Evolutionary conservation across 176 grass and related monocot species (phyloP), one percentile per base, ranked within the genome.

Genomic region (sorghum (Sorghum bicolor)): DNA sequence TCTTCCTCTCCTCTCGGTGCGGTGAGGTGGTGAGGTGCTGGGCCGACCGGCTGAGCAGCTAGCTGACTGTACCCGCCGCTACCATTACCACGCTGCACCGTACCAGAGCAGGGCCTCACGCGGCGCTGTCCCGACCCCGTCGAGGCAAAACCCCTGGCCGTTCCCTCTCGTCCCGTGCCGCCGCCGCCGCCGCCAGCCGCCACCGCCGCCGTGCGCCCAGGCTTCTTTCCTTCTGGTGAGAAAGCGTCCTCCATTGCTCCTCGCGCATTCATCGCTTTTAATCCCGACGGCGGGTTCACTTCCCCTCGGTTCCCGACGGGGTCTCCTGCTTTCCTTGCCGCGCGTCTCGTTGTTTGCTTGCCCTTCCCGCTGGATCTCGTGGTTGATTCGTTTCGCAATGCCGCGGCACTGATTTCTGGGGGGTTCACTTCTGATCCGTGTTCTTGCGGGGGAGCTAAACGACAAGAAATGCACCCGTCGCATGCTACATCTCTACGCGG

Each of bases 61-160:
- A 41, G 72, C 57, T 76, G 41, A 64, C 50, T 76, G 87, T 89
- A 81, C 82, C 61, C 72, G 64, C 64, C 70, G 80, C 55, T 26
- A 6, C 61, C 77, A 67, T 10, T 30, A 43, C 58, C 67, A 67
- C 76, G 38, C 47, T 8, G 80, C 76, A 39, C 60, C 72, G 72
- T 82, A 40, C 64, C 82, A 76, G 70, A 47, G 47, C 34, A 32
- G 53, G 53, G 45, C 9, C 82, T 84, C 87, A 41, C 73, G 19
- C 11, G 29, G 3, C 36, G 1, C 36, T 79, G 70, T 41, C 17
- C 47, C 17, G 17, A n/a, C 48, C 73, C 48, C 47, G 73, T 40
- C 76, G 14, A 32, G 28, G 38, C 70, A 47, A 72, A 55, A 68
- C 9, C 1, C 29, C 77, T 24, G 70, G 3, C 64, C 29, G 47